Evolutionary conservation across 139 green algal species (phyloP).

Genomic region (Pleodorina starrii): DNA sequence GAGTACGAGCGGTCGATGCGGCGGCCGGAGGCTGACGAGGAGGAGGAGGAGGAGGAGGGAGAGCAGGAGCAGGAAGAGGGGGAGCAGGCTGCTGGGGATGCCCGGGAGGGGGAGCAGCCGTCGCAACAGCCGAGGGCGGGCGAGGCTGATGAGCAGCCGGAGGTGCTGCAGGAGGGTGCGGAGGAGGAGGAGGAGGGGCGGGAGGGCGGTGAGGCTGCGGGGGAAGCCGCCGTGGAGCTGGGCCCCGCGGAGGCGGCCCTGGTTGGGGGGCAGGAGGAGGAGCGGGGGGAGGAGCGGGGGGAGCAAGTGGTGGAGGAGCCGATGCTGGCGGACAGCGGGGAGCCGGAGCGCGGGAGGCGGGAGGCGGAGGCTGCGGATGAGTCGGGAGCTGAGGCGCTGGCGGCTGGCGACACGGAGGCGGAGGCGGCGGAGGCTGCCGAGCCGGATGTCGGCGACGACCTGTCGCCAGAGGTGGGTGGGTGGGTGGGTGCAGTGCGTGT

Average conservation of each 20-base stretch:
- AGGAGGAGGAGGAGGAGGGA: not conserved
- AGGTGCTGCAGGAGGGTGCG: not conserved
- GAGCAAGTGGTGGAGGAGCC: not conserved
- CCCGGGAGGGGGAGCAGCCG: not conserved
- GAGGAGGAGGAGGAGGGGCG: not conserved
- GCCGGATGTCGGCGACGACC: too few relatives aligned
- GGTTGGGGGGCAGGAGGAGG: not conserved
- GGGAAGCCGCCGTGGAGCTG: too few relatives aligned
- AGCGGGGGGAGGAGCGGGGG: not conserved
- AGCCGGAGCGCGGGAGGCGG: not conserved
- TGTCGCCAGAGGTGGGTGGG: too few relatives aligned
- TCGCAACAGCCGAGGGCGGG: not conserved
- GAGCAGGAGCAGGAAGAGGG: not conserved
- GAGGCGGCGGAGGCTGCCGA: not conserved
- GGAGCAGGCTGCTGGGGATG: not conserved
- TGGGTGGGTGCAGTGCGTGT: too few relatives aligned
- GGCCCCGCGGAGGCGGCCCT: too few relatives aligned
- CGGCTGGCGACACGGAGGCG: not conserved
- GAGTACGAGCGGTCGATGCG: not conserved
- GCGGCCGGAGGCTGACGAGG: not conserved
- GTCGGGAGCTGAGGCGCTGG: not conserved
- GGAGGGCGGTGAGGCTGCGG: too few relatives aligned
- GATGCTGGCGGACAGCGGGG: not conserved
- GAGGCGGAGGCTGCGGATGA: not conserved
- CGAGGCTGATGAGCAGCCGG: not conserved